Evolutionary conservation across 768 basidiomycete species (phyloP).

Genomic region (Pisolithus tinctorius): DNA sequence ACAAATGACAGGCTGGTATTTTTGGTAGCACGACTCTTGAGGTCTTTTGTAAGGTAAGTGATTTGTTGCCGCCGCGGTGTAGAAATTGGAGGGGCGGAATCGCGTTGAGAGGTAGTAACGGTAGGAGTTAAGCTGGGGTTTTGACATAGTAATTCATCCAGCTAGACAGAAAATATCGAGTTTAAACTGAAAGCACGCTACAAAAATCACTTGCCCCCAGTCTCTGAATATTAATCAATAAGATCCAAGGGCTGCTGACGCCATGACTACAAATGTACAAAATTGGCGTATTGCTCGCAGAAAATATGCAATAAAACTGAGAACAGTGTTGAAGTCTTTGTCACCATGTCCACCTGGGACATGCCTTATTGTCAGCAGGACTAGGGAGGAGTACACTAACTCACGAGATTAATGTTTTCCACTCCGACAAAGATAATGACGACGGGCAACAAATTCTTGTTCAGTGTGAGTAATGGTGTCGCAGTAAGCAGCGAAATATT

Average conservation of each 20-base stretch:
- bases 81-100: constrained; percentile 16
- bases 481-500: constrained; percentile 15
- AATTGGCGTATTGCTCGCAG: constrained; percentile 85
- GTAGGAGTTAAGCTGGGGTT: constrained; percentile 50
- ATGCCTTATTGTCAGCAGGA: constrained; percentile 19
- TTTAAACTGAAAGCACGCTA: not conserved
- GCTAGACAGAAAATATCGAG: constrained; percentile 32
- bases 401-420: constrained; percentile 90
- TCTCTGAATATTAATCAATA: constrained; percentile 94
- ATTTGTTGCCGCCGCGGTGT: constrained; percentile 28
- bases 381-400: constrained; percentile 18
- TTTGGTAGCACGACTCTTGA: constrained; percentile 64
- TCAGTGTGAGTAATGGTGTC: constrained; percentile 5
- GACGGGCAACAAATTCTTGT: constrained; percentile 83
- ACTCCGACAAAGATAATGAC: constrained; percentile 93
- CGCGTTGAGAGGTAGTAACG: constrained; percentile 20
- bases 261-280: constrained; percentile 88
- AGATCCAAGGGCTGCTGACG: constrained; percentile 92
- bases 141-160: constrained; percentile 81
- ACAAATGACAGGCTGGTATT: constrained; percentile 80
- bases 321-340: constrained; percentile 74
- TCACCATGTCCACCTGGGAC: constrained; percentile 72
- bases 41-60: constrained; percentile 28
- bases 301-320: constrained; percentile 71
- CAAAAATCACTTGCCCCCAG: constrained; percentile 54